These are phyloP conservation scores for Geranium brycei DNA, from an alignment of 345 rosid species.

Conservation along the genomic window DNA sequence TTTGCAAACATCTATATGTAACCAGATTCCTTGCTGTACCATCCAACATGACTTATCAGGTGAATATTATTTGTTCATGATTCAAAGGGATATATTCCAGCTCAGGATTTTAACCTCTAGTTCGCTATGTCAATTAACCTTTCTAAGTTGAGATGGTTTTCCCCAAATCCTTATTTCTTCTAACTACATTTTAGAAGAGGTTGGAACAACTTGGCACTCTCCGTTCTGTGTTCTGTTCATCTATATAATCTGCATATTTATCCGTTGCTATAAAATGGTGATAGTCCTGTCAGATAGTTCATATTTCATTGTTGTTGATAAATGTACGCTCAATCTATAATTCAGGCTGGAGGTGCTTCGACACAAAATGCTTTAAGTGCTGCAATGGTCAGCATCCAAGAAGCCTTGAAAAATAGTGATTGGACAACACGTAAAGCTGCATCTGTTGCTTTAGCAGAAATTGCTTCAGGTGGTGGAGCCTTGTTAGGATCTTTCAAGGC, in stretches of 20 bases:
- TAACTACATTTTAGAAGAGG: not conserved
- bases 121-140: too few relatives aligned
- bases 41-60: not conserved
- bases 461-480: slow-evolving; percentile 58
- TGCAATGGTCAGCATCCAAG: slow-evolving; percentile 62
- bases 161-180: not conserved
- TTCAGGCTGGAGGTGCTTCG: slow-evolving; percentile 86
- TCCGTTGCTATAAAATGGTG: not conserved
- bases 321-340: slow-evolving; percentile 4
- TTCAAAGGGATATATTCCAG: not conserved
- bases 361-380: slow-evolving; percentile 42
- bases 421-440: slow-evolving; percentile 97
- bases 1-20: too few relatives aligned
- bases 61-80: too few relatives aligned
- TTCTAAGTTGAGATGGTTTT: not conserved
- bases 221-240: too few relatives aligned
- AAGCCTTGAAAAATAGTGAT: slow-evolving; percentile 59
- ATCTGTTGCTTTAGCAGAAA: slow-evolving; percentile 55
- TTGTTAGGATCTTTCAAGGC: slow-evolving; percentile 56
- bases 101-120: not conserved
- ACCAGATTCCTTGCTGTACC: too few relatives aligned
- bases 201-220: not conserved
- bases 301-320: not conserved
- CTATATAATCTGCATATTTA: not conserved
- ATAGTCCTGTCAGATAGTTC: not conserved